These are phyloP conservation scores for Beta vulgaris DNA, from an alignment of 148 eudicot genomes.

Conservation along the genomic window DNA sequence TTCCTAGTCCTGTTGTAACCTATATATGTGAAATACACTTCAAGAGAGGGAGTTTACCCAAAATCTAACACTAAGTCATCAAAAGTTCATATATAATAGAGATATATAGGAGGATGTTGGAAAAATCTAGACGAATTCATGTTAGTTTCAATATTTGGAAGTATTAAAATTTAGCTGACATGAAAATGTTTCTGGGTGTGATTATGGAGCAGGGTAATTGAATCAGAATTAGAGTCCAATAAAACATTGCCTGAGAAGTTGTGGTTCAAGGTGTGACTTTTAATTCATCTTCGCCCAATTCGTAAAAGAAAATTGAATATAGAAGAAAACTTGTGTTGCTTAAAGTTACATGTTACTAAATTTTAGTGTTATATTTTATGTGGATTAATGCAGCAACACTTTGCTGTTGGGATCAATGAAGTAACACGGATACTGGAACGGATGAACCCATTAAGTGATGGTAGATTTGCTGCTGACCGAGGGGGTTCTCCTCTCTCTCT, in stretches of 20 bases:
- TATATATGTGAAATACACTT: too few species aligned
- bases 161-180: background rate
- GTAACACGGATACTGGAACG: conserved; percentile 84
- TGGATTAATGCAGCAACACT: conserved; percentile 49
- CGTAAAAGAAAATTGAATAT: background rate
- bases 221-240: conserved; percentile 44
- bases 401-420: conserved; percentile 81
- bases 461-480: conserved; percentile 35
- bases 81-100: too few species aligned
- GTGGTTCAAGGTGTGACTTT: conserved; percentile 55
- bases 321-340: background rate
- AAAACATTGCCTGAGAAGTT: conserved; percentile 52
- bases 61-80: too few species aligned
- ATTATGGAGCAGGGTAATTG: conserved; percentile 44
- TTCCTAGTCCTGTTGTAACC: too few species aligned
- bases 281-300: background rate
- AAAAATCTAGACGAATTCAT: too few species aligned
- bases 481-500: conserved; percentile 19
- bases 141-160: background rate
- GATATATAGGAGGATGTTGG: too few species aligned
- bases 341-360: background rate
- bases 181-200: background rate
- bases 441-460: conserved; percentile 37
- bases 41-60: too few species aligned
- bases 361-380: conserved; percentile 1